Evolutionary conservation across 2,329 filamentous ascomycete genomes (phyloP).

Genomic region (Nannizziopsis arthrosporioides): DNA sequence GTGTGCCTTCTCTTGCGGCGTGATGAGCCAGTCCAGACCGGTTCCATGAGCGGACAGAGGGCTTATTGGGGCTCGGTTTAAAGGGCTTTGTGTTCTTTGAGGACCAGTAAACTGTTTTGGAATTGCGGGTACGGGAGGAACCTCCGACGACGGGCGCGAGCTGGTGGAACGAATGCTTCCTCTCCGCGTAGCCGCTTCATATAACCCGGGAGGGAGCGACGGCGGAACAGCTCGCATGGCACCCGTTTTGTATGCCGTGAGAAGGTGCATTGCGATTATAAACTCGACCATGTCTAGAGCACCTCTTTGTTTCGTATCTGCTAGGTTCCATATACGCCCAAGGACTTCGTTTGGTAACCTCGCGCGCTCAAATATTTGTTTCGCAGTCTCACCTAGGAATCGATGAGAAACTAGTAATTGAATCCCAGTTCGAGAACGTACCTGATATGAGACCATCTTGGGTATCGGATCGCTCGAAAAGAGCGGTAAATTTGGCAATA

Average conservation of each 20-base stretch:
- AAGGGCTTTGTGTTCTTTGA: slow-evolving; percentile 50
- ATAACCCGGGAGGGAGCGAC: slow-evolving; percentile 70
- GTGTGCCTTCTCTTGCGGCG: slow-evolving; percentile 67
- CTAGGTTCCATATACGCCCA: slow-evolving; percentile 90
- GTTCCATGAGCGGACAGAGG: slow-evolving; percentile 44
- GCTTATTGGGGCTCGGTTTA: slow-evolving; percentile 41
- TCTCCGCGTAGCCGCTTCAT: slow-evolving; percentile 75
- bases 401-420: slow-evolving; percentile 8
- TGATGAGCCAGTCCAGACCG: slow-evolving; percentile 68
- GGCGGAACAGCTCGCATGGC: slow-evolving; percentile 66
- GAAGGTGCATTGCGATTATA: slow-evolving; percentile 93
- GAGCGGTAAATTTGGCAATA: slow-evolving; percentile 70
- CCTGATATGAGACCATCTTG: slow-evolving; percentile 64
- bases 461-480: slow-evolving; percentile 82
- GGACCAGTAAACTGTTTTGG: slow-evolving; percentile 70
- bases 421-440: slow-evolving; percentile 19
- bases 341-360: slow-evolving; percentile 79
- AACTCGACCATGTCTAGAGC: slow-evolving; percentile 81
- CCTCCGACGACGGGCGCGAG: slow-evolving; percentile 38
- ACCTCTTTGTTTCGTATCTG: slow-evolving; percentile 86
- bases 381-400: slow-evolving; percentile 62
- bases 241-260: slow-evolving; percentile 82
- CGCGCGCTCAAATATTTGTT: slow-evolving; percentile 89
- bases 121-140: slow-evolving; percentile 53
- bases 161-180: slow-evolving; percentile 43